phyloP scores from a whole-genome alignment of 169 alveolate genomes.

The Blepharisma undulans region DNA sequence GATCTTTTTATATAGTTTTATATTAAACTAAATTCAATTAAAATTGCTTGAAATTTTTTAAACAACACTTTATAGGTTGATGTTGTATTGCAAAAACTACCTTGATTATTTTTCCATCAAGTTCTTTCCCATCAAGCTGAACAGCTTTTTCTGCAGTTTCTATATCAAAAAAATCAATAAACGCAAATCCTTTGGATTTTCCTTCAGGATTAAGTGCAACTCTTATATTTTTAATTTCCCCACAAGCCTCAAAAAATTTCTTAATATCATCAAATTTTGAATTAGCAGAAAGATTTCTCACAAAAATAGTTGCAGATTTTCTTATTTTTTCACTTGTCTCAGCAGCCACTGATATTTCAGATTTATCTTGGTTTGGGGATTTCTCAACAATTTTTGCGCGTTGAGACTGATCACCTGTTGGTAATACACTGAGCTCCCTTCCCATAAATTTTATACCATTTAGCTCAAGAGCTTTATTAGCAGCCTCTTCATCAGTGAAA shows the following conservation, averaged over 20 bases:
- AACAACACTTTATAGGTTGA: neutral
- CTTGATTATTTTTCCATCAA: conserved; percentile 74
- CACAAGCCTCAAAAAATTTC: conserved; percentile 75
- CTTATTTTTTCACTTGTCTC: neutral
- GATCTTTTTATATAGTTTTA: no score
- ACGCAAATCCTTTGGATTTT: conserved; percentile 80
- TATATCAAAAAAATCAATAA: conserved; percentile 73
- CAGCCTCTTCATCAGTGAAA: conserved; percentile 54
- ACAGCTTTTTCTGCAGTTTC: conserved; percentile 75
- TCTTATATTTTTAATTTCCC: conserved; percentile 71
- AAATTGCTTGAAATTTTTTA: no score
- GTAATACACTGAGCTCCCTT: conserved; percentile 66
- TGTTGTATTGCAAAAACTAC: conserved; percentile 71
- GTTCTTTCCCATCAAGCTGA: conserved; percentile 59
- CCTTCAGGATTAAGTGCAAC: conserved; percentile 74
- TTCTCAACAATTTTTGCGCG: neutral
- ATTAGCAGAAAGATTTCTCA: conserved; percentile 76
- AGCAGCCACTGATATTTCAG: neutral
- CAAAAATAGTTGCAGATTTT: conserved; percentile 64
- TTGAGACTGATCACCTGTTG: conserved; percentile 59
- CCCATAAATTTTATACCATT: conserved; percentile 69
- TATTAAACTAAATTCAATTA: no score
- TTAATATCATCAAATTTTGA: conserved; percentile 60
- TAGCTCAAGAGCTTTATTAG: conserved; percentile 59
- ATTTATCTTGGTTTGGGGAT: conserved; percentile 29